Conservation (phyloP, 345 rosid genomes). For the Turritis glabra region DNA sequence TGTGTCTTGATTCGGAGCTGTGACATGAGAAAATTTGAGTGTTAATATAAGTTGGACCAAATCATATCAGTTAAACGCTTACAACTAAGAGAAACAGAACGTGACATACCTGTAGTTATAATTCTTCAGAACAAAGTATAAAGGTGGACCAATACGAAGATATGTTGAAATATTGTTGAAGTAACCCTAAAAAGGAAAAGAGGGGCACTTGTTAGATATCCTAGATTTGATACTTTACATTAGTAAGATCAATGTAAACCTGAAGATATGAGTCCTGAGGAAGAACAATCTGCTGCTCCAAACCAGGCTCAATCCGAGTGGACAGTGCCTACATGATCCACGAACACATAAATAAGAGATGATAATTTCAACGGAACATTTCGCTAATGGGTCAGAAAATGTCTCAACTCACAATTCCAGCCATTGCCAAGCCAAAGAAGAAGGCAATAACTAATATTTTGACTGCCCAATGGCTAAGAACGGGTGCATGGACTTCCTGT, state of each 20-base stretch:
- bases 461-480: slow-evolving; percentile 80
- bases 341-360: slow-evolving; percentile 24
- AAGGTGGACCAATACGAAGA: slow-evolving; percentile 93
- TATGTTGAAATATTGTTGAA: slow-evolving; percentile 74
- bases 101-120: slow-evolving; percentile 78
- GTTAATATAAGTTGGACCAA: slow-evolving; percentile 31
- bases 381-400: slow-evolving; percentile 1
- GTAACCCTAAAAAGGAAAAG: slow-evolving; percentile 65
- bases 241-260: slow-evolving; percentile 47
- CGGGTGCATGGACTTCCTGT: slow-evolving; percentile 86
- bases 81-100: slow-evolving; percentile 13
- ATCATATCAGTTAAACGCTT: slow-evolving; percentile 5
- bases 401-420: slow-evolving; percentile 74
- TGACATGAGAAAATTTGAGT: slow-evolving; percentile 40
- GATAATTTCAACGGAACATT: background rate
- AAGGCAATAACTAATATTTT: slow-evolving; percentile 68
- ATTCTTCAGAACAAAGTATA: slow-evolving; percentile 91
- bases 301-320: slow-evolving; percentile 88
- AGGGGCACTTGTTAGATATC: slow-evolving; percentile 28
- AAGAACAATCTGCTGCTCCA: slow-evolving; percentile 96
- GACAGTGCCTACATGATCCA: slow-evolving; percentile 65
- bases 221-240: background rate
- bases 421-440: slow-evolving; percentile 76
- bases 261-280: slow-evolving; percentile 96
- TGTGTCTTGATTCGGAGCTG: slow-evolving; percentile 91